Conservation (phyloP, 805 yeast species). For the Starmerella khaoyaiensis region DNA sequence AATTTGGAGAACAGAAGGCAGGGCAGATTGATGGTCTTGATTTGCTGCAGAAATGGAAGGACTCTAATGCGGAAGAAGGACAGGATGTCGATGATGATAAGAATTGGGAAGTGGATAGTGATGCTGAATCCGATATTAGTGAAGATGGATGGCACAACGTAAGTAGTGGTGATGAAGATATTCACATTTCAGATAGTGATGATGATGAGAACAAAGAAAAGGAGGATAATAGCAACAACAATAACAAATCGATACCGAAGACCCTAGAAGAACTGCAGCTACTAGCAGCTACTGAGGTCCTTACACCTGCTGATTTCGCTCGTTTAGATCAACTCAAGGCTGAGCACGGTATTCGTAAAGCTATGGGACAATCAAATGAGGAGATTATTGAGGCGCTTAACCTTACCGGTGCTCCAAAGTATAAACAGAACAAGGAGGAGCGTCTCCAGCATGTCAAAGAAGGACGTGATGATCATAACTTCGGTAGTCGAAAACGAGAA, state of each 20-base stretch:
- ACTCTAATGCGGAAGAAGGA: constrained; percentile 43
- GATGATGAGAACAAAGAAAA: constrained; percentile 23
- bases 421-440: constrained; percentile 81
- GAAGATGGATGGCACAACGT: constrained; percentile 66
- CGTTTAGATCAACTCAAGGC: constrained; percentile 77
- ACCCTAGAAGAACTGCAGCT: constrained; percentile 35
- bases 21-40: constrained; percentile 87
- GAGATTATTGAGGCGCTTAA: constrained; percentile 71
- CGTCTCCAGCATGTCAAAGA: constrained; percentile 75
- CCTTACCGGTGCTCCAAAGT: constrained; percentile 63
- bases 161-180: constrained; percentile 29
- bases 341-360: constrained; percentile 73
- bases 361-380: constrained; percentile 51
- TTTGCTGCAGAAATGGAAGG: constrained; percentile 77
- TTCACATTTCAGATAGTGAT: constrained; percentile 33
- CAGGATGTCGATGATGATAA: constrained; percentile 34
- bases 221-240: constrained; percentile 28
- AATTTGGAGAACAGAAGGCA: constrained; percentile 39
- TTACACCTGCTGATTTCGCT: constrained; percentile 97
- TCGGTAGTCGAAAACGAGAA: constrained; percentile 70
- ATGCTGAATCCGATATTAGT: constrained; percentile 28
- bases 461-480: constrained; percentile 88
- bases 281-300: constrained; percentile 60
- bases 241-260: constrained; percentile 23
- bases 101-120: constrained; percentile 43